phyloP scores from a whole-genome alignment of 139 green algal genomes.

The Volvox africanus region DNA sequence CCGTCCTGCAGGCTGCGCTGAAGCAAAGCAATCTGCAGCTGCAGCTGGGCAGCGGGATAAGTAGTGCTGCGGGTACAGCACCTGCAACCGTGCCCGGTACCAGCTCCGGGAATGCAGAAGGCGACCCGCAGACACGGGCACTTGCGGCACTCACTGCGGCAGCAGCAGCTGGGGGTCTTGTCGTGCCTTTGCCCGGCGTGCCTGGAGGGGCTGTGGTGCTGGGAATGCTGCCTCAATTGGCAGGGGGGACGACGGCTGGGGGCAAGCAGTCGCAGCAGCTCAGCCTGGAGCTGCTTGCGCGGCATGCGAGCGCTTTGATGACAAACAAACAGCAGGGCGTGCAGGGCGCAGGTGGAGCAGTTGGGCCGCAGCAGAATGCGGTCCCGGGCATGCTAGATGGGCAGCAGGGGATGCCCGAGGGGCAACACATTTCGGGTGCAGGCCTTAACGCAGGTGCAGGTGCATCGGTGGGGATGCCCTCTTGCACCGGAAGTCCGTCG shows the following conservation, averaged over 20 bases:
- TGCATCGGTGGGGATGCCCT: neutral
- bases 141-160: constrained; percentile 6
- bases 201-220: constrained; percentile 13
- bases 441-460: neutral
- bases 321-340: neutral
- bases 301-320: constrained; percentile 25
- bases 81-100: neutral
- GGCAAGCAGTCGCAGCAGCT: constrained; percentile 18
- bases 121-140: constrained; percentile 13
- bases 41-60: neutral
- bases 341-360: neutral
- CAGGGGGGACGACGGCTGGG: neutral
- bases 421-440: neutral
- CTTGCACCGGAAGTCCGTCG: neutral
- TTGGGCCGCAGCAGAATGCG: neutral
- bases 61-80: too few relatives aligned
- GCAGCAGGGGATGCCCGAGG: neutral
- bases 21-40: constrained; percentile 27
- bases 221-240: constrained; percentile 27
- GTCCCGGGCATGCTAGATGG: neutral
- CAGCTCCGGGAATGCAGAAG: neutral
- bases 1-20: constrained; percentile 6
- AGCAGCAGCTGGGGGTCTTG: neutral
- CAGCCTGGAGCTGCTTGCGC: constrained; percentile 32
- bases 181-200: constrained; percentile 16